phyloP scores from a whole-genome alignment of 352 stramenopile genomes.

The Phytophthora macrochlamydospora region DNA sequence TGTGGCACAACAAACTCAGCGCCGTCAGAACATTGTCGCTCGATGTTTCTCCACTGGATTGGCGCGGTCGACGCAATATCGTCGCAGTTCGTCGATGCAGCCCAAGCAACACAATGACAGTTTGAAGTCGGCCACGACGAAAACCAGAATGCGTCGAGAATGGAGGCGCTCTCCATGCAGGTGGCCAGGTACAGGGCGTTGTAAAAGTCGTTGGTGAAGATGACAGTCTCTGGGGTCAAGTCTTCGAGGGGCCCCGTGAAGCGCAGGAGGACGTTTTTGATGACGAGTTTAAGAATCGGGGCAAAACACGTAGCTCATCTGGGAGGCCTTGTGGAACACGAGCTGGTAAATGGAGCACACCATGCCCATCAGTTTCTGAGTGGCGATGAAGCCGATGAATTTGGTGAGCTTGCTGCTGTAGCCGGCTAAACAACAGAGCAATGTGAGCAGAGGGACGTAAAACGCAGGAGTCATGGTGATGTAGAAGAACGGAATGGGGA shows the following conservation, averaged over 20 bases:
- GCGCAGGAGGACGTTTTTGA: neutral
- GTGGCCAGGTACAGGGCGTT: conserved; percentile 26
- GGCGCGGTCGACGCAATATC: neutral
- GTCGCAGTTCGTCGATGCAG: conserved; percentile 3
- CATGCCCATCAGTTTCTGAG: conserved; percentile 18
- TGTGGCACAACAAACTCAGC: conserved; percentile 9
- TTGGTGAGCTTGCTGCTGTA: neutral
- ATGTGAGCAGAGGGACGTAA: conserved; percentile 10
- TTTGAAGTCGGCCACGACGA: conserved; percentile 19
- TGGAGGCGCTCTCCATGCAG: conserved; percentile 22
- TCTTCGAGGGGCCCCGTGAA: conserved; percentile 18
- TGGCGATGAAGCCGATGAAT: conserved; percentile 5
- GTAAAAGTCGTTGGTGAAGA: conserved; percentile 30
- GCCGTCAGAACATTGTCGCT: conserved; percentile 8
- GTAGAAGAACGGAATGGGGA: conserved; percentile 30
- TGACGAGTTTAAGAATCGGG: conserved; percentile 20
- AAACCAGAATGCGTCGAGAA: conserved; percentile 4
- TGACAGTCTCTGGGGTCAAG: conserved; percentile 20
- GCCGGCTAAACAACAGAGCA: conserved; percentile 9
- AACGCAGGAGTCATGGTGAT: conserved; percentile 25
- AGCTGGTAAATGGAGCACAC: conserved; percentile 22
- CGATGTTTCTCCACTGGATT: neutral
- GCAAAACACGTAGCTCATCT: conserved; percentile 6
- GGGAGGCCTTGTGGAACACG: conserved; percentile 6
- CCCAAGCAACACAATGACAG: neutral